Percentiles rank a stretch among this genome's conserved stretches.
phyloP scores from a whole-genome alignment of 139 green algal species.

The Mesotaenium endlicherianum region DNA sequence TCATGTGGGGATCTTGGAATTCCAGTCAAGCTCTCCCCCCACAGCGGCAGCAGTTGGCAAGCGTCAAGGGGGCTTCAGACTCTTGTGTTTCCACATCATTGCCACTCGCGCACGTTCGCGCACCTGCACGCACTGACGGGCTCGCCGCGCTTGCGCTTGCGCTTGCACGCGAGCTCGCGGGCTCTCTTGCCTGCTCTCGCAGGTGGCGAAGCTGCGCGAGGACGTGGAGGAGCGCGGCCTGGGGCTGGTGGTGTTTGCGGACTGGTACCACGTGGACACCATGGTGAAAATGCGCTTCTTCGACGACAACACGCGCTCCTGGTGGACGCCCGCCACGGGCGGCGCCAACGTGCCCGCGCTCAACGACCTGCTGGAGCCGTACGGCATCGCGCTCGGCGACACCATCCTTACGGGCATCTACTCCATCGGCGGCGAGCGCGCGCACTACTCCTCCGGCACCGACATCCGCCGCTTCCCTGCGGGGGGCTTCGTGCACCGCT shows the following conservation, averaged over 20 bases:
- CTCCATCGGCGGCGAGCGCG: slow-evolving; percentile 20
- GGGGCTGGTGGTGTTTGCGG: slow-evolving; percentile 84
- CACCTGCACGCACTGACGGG: no score
- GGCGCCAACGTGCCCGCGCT: slow-evolving; percentile 94
- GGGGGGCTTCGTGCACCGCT: slow-evolving; percentile 61
- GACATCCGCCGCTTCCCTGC: slow-evolving; percentile 66
- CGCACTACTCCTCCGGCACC: slow-evolving; percentile 56
- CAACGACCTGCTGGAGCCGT: slow-evolving; percentile 88
- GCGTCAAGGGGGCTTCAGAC: no score
- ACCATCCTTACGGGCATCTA: slow-evolving; percentile 38
- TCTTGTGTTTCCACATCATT: no score
- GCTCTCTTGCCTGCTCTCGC: no score
- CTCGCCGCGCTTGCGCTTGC: no score
- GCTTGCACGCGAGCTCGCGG: no score
- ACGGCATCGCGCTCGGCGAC: slow-evolving; percentile 79
- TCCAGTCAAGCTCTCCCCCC: no score
- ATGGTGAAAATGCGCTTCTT: slow-evolving; percentile 90
- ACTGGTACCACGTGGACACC: slow-evolving; percentile 91
- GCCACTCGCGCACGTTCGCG: no score
- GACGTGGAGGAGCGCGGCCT: slow-evolving; percentile 70
- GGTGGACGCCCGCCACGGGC: slow-evolving; percentile 62
- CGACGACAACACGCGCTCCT: slow-evolving; percentile 94
- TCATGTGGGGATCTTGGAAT: no score
- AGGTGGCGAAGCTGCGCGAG: slow-evolving; percentile 76
- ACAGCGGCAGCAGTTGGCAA: no score